Evolutionary conservation across 2,329 filamentous ascomycete species (phyloP).

Genomic region (Graphilbum sp.): DNA sequence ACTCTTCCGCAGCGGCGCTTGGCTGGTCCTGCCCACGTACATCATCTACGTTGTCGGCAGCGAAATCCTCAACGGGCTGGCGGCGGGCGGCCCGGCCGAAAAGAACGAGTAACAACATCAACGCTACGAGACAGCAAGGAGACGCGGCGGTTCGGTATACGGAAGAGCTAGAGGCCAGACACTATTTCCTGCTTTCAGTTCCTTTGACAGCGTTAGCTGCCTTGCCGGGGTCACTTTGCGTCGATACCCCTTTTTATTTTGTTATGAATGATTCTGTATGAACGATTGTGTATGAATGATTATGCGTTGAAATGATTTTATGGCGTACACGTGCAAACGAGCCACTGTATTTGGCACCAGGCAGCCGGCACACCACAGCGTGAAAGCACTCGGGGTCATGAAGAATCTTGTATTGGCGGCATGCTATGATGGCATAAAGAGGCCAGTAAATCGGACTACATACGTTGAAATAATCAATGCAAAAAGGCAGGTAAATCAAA

Average conservation of each 20-base stretch:
- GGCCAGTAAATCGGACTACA: too few species aligned
- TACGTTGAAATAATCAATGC: too few species aligned
- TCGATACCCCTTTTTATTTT: slow-evolving; percentile 8
- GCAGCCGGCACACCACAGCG: too few species aligned
- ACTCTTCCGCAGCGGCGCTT: slow-evolving; percentile 27
- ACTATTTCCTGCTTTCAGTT: not conserved
- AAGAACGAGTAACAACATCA: slow-evolving; percentile 26
- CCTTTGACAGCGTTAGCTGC: not conserved
- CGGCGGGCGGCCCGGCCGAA: slow-evolving; percentile 15
- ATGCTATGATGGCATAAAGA: too few species aligned
- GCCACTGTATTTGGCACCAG: too few species aligned
- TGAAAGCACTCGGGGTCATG: too few species aligned
- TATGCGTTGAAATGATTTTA: too few species aligned
- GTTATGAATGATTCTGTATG: too few species aligned
- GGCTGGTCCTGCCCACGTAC: slow-evolving; percentile 35
- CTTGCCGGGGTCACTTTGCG: slow-evolving; percentile 5
- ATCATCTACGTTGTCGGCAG: slow-evolving; percentile 32
- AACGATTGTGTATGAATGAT: not conserved
- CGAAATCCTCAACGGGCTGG: slow-evolving; percentile 31
- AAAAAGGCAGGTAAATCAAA: too few species aligned
- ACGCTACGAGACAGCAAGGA: not conserved
- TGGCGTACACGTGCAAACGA: too few species aligned
- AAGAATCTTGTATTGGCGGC: too few species aligned
- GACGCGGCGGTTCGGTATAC: not conserved
- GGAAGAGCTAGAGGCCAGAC: too few species aligned